A percentile compares a stretch with the other conserved stretches of the same genome.
Conservation (phyloP, 148 eudicot genomes). For the Agrostemma githago region DNA sequence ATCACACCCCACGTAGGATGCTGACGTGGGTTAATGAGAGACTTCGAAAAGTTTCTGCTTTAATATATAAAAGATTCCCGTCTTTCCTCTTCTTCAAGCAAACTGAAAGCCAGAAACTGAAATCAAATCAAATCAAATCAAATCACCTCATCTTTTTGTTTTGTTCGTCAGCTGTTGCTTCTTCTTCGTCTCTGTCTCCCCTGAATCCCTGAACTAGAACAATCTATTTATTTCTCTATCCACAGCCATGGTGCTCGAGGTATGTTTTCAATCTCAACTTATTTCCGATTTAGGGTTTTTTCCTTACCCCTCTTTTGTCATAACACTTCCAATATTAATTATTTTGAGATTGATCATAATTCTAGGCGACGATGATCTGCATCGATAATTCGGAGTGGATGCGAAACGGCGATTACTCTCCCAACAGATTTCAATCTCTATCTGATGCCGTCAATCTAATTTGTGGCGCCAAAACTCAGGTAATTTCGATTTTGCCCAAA, state of each 20-base stretch:
- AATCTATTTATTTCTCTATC: conserved; percentile 3
- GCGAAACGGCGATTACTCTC: conserved; percentile 93
- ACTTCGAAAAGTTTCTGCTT: too few relatives aligned
- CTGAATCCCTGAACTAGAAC: not conserved
- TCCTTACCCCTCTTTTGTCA: not conserved
- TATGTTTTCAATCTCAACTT: conserved; percentile 9
- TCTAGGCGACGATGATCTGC: conserved; percentile 96
- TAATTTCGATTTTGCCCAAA: conserved; percentile 10
- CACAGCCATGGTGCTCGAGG: conserved; percentile 75
- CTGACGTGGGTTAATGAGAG: too few relatives aligned
- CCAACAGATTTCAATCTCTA: conserved; percentile 80
- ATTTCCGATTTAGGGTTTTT: conserved; percentile 30
- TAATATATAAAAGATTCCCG: too few relatives aligned
- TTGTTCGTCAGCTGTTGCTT: not conserved
- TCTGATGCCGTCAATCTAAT: conserved; percentile 93
- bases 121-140: not conserved
- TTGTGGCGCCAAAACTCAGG: conserved; percentile 97
- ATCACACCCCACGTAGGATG: too few relatives aligned
- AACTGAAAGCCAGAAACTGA: not conserved
- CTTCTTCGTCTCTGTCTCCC: not conserved
- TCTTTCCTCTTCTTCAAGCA: conserved; percentile 1
- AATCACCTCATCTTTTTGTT: not conserved
- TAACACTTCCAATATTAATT: not conserved
- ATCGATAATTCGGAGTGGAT: conserved; percentile 96
- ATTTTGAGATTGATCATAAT: not conserved